phyloP scores from a whole-genome alignment of 23 red algal species.

The Gracilaria caudata region DNA sequence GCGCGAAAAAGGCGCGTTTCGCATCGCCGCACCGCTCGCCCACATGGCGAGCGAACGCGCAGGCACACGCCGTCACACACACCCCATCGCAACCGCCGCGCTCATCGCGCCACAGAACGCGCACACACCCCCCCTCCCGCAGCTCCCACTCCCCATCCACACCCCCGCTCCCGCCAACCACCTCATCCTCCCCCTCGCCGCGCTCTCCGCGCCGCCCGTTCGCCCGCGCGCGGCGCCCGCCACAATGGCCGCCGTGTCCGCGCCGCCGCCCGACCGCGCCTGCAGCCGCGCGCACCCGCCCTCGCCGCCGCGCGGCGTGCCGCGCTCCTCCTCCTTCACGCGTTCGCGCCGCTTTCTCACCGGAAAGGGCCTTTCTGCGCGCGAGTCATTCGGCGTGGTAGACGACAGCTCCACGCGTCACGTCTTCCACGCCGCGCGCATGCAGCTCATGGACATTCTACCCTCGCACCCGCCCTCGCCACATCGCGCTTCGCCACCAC shows the following conservation, averaged over 20 bases:
- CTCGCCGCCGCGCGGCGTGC: not conserved
- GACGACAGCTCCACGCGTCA: conserved; percentile 16
- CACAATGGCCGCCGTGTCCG: not conserved
- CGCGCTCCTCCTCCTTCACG: conserved; percentile 46
- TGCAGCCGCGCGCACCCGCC: not conserved
- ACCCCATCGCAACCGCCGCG: too few species aligned
- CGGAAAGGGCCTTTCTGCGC: conserved; percentile 29
- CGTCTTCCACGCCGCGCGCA: not conserved
- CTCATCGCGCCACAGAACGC: too few species aligned
- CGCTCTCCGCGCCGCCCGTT: not conserved
- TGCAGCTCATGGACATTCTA: conserved; percentile 22
- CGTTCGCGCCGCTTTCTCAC: conserved; percentile 38
- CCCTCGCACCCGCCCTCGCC: not conserved
- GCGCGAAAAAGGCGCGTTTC: too few species aligned
- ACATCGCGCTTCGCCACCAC: not conserved
- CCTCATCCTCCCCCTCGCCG: not conserved
- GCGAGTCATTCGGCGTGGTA: conserved; percentile 39
- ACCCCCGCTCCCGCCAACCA: too few species aligned
- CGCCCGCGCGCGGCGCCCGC: not conserved
- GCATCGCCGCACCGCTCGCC: too few species aligned
- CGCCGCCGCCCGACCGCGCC: not conserved
- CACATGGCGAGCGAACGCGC: too few species aligned
- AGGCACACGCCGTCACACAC: too few species aligned
- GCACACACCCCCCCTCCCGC: too few species aligned
- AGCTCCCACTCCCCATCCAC: too few species aligned